Evolutionary conservation across 208 protist species (phyloP), one percentile per base, ranked within the genome.

Genomic region (Acanthamoeba royreba): DNA sequence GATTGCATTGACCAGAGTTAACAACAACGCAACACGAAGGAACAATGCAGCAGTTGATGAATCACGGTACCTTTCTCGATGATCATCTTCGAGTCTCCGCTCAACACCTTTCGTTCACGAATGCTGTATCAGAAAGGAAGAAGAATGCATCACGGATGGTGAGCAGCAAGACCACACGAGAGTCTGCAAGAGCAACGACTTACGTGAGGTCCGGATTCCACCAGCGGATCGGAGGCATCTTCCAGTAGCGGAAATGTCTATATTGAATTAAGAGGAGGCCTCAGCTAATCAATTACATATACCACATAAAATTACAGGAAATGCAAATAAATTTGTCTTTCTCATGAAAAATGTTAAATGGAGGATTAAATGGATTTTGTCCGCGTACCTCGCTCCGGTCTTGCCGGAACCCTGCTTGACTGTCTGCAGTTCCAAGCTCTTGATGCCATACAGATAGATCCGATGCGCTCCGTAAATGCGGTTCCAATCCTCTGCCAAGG

Each of bases 201-300:
- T 77, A 77, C 49, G 33, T n/a, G n/a, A 87, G 15, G 43, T 87
- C 79, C 33, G 79, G 79, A 87, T 87, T 87, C 79, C 79, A 87
- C 79, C 79, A 87, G 15, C 79, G 79, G 79, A 87, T 87, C 49
- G 79, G 79, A 87, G 79, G 79, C 49, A 87, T n/a, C 49, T 87
- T 87, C 22, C 22, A 87, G 33, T 87, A 87, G 49, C 55, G 79
- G 79, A 87, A 87, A 19, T 87, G 79, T 55, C 79, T 87, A 45
- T 33, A 77, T 22, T 66, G 35, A 31, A 19, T 55, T 25, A 55
- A 7, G 61, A 40, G 17, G 17, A 72, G 61, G 31, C 31, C 13
- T 25, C 5, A 35, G 7, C 22, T 19, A 28, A 5, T 28, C 2
- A 4, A 13, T 1, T 1, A 28, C 19, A 8, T 8, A 22, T 35